Percentiles rank a stretch among this genome's conserved stretches.
phyloP scores from a whole-genome alignment of 148 eudicot species.

The Amaranthus hypochondriacus region DNA sequence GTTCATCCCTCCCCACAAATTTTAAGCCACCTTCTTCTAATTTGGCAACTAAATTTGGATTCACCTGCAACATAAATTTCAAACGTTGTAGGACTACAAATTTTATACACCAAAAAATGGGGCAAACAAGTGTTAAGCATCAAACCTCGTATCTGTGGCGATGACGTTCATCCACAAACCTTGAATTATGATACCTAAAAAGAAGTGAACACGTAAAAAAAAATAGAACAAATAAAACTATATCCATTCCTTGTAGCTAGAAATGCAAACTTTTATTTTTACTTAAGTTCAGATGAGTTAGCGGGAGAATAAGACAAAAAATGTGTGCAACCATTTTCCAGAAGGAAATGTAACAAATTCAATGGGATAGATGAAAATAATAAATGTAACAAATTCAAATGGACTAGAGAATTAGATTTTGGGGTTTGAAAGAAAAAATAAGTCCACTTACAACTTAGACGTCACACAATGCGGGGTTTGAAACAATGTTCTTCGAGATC shows the following conservation, averaged over 20 bases:
- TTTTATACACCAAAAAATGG: not conserved
- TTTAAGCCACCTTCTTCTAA: slow-evolving; percentile 80
- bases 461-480: slow-evolving; percentile 67
- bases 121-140: not conserved
- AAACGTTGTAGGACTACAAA: slow-evolving; percentile 10
- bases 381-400: no score
- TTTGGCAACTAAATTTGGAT: slow-evolving; percentile 58
- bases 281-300: no score
- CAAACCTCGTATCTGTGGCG: slow-evolving; percentile 97
- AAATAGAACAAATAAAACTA: no score
- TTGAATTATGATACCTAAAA: slow-evolving; percentile 63
- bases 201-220: not conserved
- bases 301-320: not conserved
- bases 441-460: slow-evolving; percentile 60
- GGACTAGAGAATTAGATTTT: no score
- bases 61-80: slow-evolving; percentile 51
- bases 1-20: slow-evolving; percentile 95
- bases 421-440: not conserved
- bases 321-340: not conserved
- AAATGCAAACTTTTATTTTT: no score
- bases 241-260: no score
- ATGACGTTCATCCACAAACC: slow-evolving; percentile 85
- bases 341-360: no score
- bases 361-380: no score
- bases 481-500: slow-evolving; percentile 73